A percentile compares a stretch with the other conserved stretches of the same genome.
phyloP scores from a whole-genome alignment of 805 yeast species.

The Barnettozyma wickerhamii region DNA sequence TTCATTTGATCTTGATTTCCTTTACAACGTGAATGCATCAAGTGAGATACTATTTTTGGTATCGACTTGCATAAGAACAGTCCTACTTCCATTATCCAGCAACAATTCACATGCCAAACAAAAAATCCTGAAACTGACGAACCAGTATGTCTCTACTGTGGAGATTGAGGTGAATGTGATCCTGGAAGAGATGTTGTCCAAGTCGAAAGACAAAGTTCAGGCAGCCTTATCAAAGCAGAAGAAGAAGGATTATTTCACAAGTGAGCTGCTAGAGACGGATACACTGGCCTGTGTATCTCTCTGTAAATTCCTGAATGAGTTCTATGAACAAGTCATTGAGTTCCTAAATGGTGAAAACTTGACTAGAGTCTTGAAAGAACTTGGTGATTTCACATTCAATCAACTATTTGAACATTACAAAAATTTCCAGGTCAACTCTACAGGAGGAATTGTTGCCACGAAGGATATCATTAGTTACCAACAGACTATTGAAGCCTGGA shows the following conservation, averaged over 20 bases:
- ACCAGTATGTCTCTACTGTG: constrained; percentile 52
- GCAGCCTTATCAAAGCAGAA: constrained; percentile 60
- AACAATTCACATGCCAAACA: constrained; percentile 53
- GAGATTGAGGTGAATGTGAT: constrained; percentile 66
- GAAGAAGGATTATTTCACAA: constrained; percentile 64
- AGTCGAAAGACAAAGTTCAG: constrained; percentile 47
- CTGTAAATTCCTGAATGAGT: constrained; percentile 44
- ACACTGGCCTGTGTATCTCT: constrained; percentile 69
- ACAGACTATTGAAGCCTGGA: constrained; percentile 63
- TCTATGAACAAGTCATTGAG: constrained; percentile 35
- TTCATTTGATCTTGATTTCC: constrained; percentile 39
- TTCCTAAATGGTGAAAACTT: constrained; percentile 45
- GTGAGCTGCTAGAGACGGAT: constrained; percentile 46
- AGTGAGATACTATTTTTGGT: constrained; percentile 61
- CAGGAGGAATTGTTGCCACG: constrained; percentile 79
- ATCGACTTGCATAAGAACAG: constrained; percentile 68
- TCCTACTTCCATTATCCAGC: constrained; percentile 69
- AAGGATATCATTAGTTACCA: constrained; percentile 81
- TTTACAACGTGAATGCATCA: constrained; percentile 46
- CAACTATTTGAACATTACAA: constrained; percentile 67
- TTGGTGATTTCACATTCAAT: constrained; percentile 56
- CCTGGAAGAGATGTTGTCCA: constrained; percentile 51
- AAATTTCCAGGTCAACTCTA: constrained; percentile 68
- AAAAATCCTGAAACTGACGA: constrained; percentile 57
- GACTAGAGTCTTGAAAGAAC: constrained; percentile 43